Conservation (phyloP, 139 green algal genomes). For the Trebouxia sp. region DNA sequence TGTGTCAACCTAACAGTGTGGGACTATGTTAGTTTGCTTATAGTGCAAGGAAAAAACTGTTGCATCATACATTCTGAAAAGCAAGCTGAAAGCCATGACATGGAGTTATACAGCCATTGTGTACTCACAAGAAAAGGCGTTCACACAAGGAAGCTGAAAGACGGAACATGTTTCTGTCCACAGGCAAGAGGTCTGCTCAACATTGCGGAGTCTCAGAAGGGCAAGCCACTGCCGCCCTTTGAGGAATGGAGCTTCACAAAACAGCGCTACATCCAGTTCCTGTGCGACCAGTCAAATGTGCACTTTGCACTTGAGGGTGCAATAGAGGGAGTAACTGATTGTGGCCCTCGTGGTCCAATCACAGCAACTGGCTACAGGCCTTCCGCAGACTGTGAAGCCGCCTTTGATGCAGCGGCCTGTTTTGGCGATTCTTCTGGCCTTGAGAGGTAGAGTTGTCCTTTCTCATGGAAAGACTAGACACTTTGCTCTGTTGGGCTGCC, state of each 20-base stretch:
- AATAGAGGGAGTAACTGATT: constrained; percentile 8
- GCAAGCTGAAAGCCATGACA: no score
- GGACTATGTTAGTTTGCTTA: no score
- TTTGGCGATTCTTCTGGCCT: constrained; percentile 26
- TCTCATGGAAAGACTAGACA: not conserved
- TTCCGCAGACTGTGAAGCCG: not conserved
- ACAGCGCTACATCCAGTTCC: constrained; percentile 37
- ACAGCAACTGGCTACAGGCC: not conserved
- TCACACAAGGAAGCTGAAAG: no score
- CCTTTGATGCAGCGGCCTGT: not conserved
- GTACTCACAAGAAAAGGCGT: no score
- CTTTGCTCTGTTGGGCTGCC: no score
- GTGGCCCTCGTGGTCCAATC: not conserved
- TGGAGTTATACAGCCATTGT: no score
- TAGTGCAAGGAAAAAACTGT: no score
- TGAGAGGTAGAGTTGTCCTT: not conserved
- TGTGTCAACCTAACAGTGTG: no score
- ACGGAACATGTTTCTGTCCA: no score
- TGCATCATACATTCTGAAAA: no score
- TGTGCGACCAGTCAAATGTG: constrained; percentile 30
- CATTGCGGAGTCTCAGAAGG: constrained; percentile 6
- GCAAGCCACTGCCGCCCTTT: constrained; percentile 33
- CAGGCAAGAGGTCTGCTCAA: constrained; percentile 24
- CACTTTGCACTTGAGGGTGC: constrained; percentile 32
- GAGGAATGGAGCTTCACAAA: constrained; percentile 36